Percentiles rank a stretch among this genome's conserved stretches.
Evolutionary conservation across 495 filamentous ascomycete genomes (phyloP).

Genomic region (Aspergillus kassunensis): DNA sequence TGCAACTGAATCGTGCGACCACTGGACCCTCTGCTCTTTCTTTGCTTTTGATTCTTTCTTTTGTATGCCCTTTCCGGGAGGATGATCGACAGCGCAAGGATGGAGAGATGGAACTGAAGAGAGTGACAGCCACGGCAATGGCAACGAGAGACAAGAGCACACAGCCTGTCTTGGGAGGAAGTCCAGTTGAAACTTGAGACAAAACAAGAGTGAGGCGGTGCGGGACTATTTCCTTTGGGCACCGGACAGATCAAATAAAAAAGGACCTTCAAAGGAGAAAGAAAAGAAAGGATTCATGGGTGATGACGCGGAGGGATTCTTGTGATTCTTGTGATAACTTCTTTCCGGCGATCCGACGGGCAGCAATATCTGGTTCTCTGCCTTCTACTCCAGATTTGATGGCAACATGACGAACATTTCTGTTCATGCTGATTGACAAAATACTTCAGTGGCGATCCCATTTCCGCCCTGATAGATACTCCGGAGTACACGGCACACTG

Average conservation of each 20-base stretch:
- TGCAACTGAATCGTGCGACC: slow-evolving; percentile 19
- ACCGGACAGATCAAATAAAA: slow-evolving; percentile 6
- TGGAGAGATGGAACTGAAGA: slow-evolving; percentile 4
- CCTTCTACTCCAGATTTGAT: not conserved
- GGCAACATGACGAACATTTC: not conserved
- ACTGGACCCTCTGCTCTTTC: slow-evolving; percentile 9
- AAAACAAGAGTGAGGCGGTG: slow-evolving; percentile 14
- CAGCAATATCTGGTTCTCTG: not conserved
- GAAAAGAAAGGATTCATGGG: slow-evolving; percentile 2
- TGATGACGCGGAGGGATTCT: slow-evolving; percentile 22
- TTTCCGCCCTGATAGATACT: no score
- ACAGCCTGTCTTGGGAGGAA: not conserved
- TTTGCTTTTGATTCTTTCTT: not conserved
- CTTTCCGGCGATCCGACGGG: slow-evolving; percentile 15
- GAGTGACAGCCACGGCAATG: not conserved
- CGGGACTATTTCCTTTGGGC: slow-evolving; percentile 12
- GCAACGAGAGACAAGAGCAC: not conserved
- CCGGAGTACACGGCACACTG: no score
- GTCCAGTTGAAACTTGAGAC: not conserved
- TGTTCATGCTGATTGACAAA: slow-evolving; percentile 2
- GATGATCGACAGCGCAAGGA: slow-evolving; percentile 26
- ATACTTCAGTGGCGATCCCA: not conserved
- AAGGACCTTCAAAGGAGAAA: slow-evolving; percentile 6
- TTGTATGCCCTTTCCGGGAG: slow-evolving; percentile 10
- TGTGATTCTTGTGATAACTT: slow-evolving; percentile 2